A percentile compares a stretch with the other conserved stretches of the same genome.
Evolutionary conservation across 345 rosid genomes (phyloP).

Genomic region (Aquilaria malaccensis): DNA sequence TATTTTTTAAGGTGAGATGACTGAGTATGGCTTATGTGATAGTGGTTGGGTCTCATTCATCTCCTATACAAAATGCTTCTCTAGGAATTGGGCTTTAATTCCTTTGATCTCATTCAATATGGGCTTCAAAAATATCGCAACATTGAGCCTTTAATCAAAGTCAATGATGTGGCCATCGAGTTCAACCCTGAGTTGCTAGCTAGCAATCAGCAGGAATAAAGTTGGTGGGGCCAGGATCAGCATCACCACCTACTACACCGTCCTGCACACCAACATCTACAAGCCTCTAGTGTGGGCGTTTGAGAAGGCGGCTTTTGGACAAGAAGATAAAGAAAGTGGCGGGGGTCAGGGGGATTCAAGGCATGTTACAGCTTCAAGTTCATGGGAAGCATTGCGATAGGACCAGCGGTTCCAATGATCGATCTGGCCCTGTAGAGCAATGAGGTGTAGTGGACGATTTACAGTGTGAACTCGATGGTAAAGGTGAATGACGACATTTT

Average conservation of each 20-base stretch:
- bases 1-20: too few species aligned
- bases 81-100: too few species aligned
- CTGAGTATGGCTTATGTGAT: too few species aligned
- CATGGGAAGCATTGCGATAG: constrained; percentile 2
- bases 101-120: too few species aligned
- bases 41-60: too few species aligned
- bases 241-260: constrained; percentile 21
- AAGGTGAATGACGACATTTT: constrained; percentile 14
- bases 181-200: neutral
- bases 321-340: constrained; percentile 4
- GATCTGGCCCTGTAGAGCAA: constrained; percentile 16
- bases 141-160: constrained; percentile 1
- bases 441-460: constrained; percentile 29
- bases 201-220: constrained; percentile 4
- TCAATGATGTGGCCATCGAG: constrained; percentile 6
- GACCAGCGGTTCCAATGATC: constrained; percentile 22
- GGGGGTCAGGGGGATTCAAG: constrained; percentile 18
- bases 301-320: neutral
- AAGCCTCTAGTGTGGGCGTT: constrained; percentile 14
- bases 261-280: constrained; percentile 20
- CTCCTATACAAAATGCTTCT: too few species aligned
- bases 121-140: too few species aligned
- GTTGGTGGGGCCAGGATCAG: constrained; percentile 20
- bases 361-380: constrained; percentile 18
- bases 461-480: constrained; percentile 28